phyloP scores from a whole-genome alignment of 345 rosid genomes.

The Gossypium herbaceum region DNA sequence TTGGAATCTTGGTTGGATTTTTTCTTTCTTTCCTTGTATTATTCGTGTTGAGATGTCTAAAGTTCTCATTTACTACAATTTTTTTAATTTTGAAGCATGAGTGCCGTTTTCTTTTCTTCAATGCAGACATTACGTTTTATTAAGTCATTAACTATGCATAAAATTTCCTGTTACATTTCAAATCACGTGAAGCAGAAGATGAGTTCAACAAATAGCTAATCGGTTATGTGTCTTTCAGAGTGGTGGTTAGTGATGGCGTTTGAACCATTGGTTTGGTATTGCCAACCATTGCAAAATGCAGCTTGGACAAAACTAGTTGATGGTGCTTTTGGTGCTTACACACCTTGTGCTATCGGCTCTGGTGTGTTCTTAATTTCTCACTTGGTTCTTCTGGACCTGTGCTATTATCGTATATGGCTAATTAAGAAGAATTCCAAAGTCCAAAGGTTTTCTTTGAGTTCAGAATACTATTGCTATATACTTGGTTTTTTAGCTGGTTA shows the following conservation, averaged over 20 bases:
- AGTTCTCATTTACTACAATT: background rate
- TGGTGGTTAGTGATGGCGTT: slow-evolving; percentile 47
- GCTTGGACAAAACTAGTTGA: slow-evolving; percentile 54
- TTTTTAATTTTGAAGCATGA: background rate
- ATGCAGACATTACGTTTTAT: slow-evolving; percentile 11
- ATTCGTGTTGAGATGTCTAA: background rate
- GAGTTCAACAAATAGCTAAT: slow-evolving; percentile 5
- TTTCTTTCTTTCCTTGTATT: background rate
- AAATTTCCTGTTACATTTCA: background rate
- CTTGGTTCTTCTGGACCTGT: slow-evolving; percentile 63
- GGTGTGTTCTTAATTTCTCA: slow-evolving; percentile 62
- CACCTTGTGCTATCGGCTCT: slow-evolving; percentile 71
- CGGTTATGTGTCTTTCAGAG: slow-evolving; percentile 12
- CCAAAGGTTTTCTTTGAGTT: slow-evolving; percentile 58
- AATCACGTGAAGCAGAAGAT: background rate
- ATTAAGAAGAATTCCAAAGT: slow-evolving; percentile 48
- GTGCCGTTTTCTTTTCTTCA: background rate
- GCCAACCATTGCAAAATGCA: slow-evolving; percentile 63
- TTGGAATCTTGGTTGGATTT: background rate
- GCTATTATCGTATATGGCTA: slow-evolving; percentile 69
- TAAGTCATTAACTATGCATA: background rate
- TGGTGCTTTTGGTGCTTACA: slow-evolving; percentile 68
- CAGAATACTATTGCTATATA: slow-evolving; percentile 51
- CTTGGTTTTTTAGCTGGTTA: slow-evolving; percentile 61
- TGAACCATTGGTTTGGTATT: slow-evolving; percentile 68